Evolutionary conservation across 2,329 filamentous ascomycete genomes (phyloP), one percentile per base, ranked within the genome.

Genomic region (Venturia effusa): DNA sequence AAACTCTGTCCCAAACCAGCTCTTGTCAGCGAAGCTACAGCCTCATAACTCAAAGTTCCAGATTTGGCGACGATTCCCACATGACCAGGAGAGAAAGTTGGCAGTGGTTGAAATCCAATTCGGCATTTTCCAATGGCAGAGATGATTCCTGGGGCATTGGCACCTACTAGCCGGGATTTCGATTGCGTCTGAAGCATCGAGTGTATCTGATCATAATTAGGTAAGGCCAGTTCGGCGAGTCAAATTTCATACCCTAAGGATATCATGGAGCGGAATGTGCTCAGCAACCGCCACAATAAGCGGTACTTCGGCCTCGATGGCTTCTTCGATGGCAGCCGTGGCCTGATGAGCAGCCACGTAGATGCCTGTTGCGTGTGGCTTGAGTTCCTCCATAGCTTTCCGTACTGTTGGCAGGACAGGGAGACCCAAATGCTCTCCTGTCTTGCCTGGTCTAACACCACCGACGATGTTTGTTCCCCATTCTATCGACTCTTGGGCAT

Each of bases 391-490:
- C 76, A 88, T 85, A 7, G 89, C 89, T 71, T 81, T 83, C 69
- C 81, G 80, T 37, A 92, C 86, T 54, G 83, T 85, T 1, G 88
- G 86, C 24, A 91, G 78, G 0, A 92, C 81, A 1, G 89, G 89
- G 41, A 90, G 77, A 1, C 87, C 88, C 24, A 92, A 76, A 76
- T 92, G 89, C 70, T 89, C 84, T 59, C 85, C 85, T 64, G 84
- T 82, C 60, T 86, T 84, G 3, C 85, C 85, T 0, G 89, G 89
- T 62, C 84, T 90, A 22, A 92, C 88, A 32, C 89, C 89, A 37
- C 89, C 89, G 0, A 93, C 88, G 65, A 93, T 86, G 43, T 90
- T 88, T 45, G 89, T 92, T 15, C 89, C 89, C 82, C 88, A 93
- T 73, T 80, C 84, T 65, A 92, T 76, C 15, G 88, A 90, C 72